Percentiles rank a stretch among this genome's conserved stretches.
Conservation (phyloP, 768 basidiomycete species). For the Symmetrospora coprosmae region DNA sequence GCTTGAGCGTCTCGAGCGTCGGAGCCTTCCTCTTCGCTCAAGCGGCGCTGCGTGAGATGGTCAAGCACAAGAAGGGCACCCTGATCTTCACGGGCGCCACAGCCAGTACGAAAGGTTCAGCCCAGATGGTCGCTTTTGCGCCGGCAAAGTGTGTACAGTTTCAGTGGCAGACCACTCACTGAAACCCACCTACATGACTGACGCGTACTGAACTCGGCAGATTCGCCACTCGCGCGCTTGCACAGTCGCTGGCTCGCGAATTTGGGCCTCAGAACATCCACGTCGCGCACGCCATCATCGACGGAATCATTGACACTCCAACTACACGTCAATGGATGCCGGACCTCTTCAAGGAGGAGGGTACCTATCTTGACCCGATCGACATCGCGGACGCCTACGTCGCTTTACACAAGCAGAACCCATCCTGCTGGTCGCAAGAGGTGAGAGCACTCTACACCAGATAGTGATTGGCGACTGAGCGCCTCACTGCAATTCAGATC, state of each 20-base stretch:
- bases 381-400: slow-evolving; percentile 22
- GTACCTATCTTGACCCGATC: slow-evolving; percentile 23
- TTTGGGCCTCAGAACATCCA: slow-evolving; percentile 32
- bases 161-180: no score
- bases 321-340: not conserved
- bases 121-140: slow-evolving; percentile 30
- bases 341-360: not conserved
- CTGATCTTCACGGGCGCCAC: slow-evolving; percentile 34
- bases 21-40: slow-evolving; percentile 31
- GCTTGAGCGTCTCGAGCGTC: slow-evolving; percentile 11
- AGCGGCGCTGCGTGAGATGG: not conserved
- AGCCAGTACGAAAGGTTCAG: slow-evolving; percentile 28
- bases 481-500: slow-evolving; percentile 9
- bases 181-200: not conserved
- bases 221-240: slow-evolving; percentile 14
- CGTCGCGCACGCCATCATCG: slow-evolving; percentile 31
- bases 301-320: slow-evolving; percentile 31
- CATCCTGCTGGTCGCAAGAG: slow-evolving; percentile 29
- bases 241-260: slow-evolving; percentile 32
- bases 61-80: slow-evolving; percentile 22
- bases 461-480: not conserved
- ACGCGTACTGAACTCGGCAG: not conserved
- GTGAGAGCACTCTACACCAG: not conserved
- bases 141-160: slow-evolving; percentile 32
- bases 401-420: slow-evolving; percentile 27